Evolutionary conservation across 2,329 filamentous ascomycete genomes (phyloP).

Genomic region (Epichloe sp.): DNA sequence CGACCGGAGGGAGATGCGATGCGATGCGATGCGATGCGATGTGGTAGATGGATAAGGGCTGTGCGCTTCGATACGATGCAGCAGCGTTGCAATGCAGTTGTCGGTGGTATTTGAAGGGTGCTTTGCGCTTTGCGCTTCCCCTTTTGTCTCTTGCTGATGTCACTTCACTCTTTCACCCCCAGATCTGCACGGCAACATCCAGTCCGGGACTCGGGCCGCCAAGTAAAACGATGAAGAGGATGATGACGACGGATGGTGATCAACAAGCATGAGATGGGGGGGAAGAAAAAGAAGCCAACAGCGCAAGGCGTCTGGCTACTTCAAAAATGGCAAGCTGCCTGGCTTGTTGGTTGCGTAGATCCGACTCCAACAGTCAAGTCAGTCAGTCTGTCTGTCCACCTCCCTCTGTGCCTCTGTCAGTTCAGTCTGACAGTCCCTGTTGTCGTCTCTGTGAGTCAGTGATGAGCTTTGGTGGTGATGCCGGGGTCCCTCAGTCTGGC

Average conservation of each 20-base stretch:
- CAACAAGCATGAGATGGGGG: not conserved
- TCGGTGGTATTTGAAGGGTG: not conserved
- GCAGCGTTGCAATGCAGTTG: not conserved
- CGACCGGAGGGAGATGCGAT: not conserved
- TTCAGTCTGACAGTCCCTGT: not conserved
- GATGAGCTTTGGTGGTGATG: not conserved
- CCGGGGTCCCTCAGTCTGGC: not conserved
- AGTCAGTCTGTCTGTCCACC: too few relatives aligned
- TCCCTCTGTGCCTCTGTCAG: not conserved
- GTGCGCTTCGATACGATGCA: not conserved
- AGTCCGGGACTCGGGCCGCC: not conserved
- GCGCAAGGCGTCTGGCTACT: too few relatives aligned
- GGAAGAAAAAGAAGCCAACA: not conserved
- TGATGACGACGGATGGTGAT: not conserved
- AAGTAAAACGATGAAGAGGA: not conserved
- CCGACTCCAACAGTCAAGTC: too few relatives aligned
- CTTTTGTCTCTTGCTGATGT: conserved; percentile 1
- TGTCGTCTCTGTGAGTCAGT: too few relatives aligned
- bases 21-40: not conserved
- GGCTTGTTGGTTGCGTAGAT: too few relatives aligned
- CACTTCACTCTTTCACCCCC: not conserved
- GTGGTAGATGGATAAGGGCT: not conserved
- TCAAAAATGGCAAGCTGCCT: too few relatives aligned
- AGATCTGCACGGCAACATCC: not conserved
- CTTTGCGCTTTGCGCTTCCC: not conserved